Evolutionary conservation across 768 basidiomycete species (phyloP), one percentile per base, ranked within the genome.

Genomic region (Xanthoconium stramineum): DNA sequence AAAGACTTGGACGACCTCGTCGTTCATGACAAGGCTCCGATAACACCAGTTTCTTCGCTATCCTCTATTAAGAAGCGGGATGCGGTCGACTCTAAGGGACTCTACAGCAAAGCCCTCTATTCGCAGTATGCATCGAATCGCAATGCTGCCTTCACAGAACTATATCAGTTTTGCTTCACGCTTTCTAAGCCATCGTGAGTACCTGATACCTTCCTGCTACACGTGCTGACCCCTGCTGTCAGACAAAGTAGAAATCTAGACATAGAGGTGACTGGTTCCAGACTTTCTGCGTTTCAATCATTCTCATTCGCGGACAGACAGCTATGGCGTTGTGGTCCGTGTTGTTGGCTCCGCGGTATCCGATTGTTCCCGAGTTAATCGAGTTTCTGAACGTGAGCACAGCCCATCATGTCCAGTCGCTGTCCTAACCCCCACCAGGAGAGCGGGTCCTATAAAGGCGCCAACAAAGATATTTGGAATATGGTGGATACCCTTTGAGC

Each of bases 391-490:
- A 66, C 45, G 91, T 90, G 60, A 60, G 58, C 9, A 78, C 71
- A 6, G 14, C 3, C 33, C 4, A 24, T 20, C 37, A 15, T 30
- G 45, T 39, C 40, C 33, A 36, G 6, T 30, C 38, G 32, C 32
- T 32, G 20, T 45, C 12, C 46, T 40, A 9, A 48, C 28, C 10
- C 14, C 37, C 12, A 37, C 51, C 53, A 77, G 73, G 73, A 82
- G 49, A 76, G 71, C 57, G 81, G 79, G 8, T 78, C 74, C 5
- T 91, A 89, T 72, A 91, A 86, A 65, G 88, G 85, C 0, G 83
- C 85, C 14, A 93, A 91, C 70, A 89, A 89, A 65, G 91, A 94
- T 71, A 72, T 92, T 10, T 94, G 91, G 91, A 81, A 72, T 54
- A 93, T 93, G 91, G 90, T 88, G 57, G 14, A 78, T 73, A 33